These are phyloP conservation scores for Colletotrichum orbiculare DNA, from an alignment of 2,329 filamentous ascomycete genomes.

Conservation along the genomic window DNA sequence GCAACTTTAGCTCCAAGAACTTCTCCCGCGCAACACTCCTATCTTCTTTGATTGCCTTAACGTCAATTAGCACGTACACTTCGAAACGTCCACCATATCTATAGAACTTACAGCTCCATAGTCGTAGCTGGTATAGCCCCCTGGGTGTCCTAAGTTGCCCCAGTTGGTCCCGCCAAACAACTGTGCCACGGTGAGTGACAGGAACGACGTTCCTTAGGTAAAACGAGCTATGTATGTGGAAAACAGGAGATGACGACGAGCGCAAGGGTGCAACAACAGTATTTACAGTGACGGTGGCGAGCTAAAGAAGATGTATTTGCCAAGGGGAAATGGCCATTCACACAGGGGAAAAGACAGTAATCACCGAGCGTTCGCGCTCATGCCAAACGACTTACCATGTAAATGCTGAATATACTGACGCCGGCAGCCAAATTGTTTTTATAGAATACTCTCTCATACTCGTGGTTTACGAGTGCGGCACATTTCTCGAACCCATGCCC, in stretches of 20 bases:
- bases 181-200: slow-evolving; percentile 7
- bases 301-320: too few relatives aligned
- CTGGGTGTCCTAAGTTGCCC: slow-evolving; percentile 80
- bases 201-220: too few relatives aligned
- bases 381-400: slow-evolving; percentile 68
- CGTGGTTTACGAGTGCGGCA: slow-evolving; percentile 72
- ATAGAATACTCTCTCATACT: slow-evolving; percentile 82
- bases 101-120: slow-evolving; percentile 55
- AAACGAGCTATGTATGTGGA: too few relatives aligned
- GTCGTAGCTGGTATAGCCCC: slow-evolving; percentile 70
- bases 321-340: too few relatives aligned
- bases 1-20: slow-evolving; percentile 81
- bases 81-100: fast-evolving
- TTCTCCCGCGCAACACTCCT: slow-evolving; percentile 77
- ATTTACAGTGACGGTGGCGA: too few relatives aligned
- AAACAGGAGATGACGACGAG: too few relatives aligned
- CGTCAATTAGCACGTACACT: slow-evolving; percentile 40
- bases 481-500: slow-evolving; percentile 77
- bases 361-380: not conserved
- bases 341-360: too few relatives aligned
- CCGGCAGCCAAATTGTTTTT: slow-evolving; percentile 78
- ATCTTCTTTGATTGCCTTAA: slow-evolving; percentile 70
- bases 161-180: slow-evolving; percentile 85
- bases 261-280: too few relatives aligned
- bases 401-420: slow-evolving; percentile 76